Evolutionary conservation across 805 yeast species (phyloP), one percentile per base, ranked within the genome.

Genomic region (Ogataea salicorniae): DNA sequence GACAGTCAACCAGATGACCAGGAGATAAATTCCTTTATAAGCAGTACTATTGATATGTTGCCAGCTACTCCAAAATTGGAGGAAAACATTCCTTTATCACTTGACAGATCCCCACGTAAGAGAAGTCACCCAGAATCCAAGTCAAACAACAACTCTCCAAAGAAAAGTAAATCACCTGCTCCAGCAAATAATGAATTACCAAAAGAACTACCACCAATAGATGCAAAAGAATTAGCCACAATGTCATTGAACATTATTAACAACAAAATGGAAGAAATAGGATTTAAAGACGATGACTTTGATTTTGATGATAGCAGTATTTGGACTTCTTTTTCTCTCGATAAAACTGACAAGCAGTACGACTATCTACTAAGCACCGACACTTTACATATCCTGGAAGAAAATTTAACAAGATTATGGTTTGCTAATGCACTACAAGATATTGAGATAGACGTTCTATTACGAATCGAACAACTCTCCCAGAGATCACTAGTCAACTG

Each of bases 391-490:
- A 46, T 43, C 2, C 46, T 70, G 15, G 64, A 65, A 23, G 49
- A 43, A 2, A 43, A 41, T 23, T 43, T 70, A 29, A 29, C 41
- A 3, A 58, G 60, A 37, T 39, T 60, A 43, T 47, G 48, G 63
- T 23, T 43, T 49, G 6, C 51, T 5, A 35, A 51, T 2, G 51
- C 59, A 6, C 34, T 57, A 1, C 34, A 49, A 9, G 43, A 43
- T 0, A 17, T 62, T 4, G 57, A 64, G 3, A 46, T 62, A 14
- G 63, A 63, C 15, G 46, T 54, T 26, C 51, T 74, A 26, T 53
- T 60, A 1, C 54, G 74, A 39, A 55, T 73, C 7, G 59, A 73
- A 46, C 57, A 52, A 4, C 46, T 72, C 13, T 58, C 71, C 43
- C 46, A 56, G 37, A 57, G 53, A 20, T 56, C 70, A 0, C 45